These are phyloP conservation scores for Akanthomyces lecanii DNA, from an alignment of 2,329 filamentous ascomycete species.

Conservation along the genomic window DNA sequence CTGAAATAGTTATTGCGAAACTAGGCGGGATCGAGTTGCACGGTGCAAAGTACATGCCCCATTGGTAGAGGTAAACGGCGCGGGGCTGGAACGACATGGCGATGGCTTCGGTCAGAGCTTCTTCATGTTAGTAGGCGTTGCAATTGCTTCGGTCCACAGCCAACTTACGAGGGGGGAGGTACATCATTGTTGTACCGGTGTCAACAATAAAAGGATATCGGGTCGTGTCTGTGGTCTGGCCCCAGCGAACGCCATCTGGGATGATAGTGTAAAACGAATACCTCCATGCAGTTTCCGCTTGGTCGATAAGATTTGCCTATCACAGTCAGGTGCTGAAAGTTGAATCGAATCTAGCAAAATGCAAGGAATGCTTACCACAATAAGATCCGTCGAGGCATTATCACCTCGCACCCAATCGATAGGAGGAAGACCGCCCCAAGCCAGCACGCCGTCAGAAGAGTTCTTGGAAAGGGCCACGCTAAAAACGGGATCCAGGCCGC, in stretches of 20 bases:
- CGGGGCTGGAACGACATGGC: slow-evolving; percentile 43
- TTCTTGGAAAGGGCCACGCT: slow-evolving; percentile 46
- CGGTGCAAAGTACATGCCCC: slow-evolving; percentile 44
- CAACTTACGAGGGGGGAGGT: slow-evolving; percentile 44
- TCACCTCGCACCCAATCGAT: slow-evolving; percentile 28
- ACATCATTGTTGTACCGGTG: slow-evolving; percentile 48
- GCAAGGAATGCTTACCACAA: slow-evolving; percentile 37
- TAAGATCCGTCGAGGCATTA: slow-evolving; percentile 37
- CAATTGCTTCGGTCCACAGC: neutral
- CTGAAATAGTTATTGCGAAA: slow-evolving; percentile 43
- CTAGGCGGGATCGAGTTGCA: slow-evolving; percentile 45
- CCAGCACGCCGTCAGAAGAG: slow-evolving; percentile 41
- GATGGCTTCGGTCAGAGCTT: slow-evolving; percentile 45
- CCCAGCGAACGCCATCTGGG: slow-evolving; percentile 45
- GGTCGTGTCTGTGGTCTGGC: slow-evolving; percentile 36
- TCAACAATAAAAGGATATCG: slow-evolving; percentile 50
- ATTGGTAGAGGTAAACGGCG: slow-evolving; percentile 44
- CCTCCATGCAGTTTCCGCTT: slow-evolving; percentile 37
- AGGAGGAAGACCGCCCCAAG: slow-evolving; percentile 44
- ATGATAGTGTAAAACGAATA: slow-evolving; percentile 53
- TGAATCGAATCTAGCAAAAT: neutral
- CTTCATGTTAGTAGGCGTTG: neutral
- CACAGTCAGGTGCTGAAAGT: slow-evolving; percentile 3
- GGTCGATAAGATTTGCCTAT: slow-evolving; percentile 41
- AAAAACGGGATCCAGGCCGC: slow-evolving; percentile 42